phyloP scores from a whole-genome alignment of 306 rosid genomes.

The Arachis hypogaea region DNA sequence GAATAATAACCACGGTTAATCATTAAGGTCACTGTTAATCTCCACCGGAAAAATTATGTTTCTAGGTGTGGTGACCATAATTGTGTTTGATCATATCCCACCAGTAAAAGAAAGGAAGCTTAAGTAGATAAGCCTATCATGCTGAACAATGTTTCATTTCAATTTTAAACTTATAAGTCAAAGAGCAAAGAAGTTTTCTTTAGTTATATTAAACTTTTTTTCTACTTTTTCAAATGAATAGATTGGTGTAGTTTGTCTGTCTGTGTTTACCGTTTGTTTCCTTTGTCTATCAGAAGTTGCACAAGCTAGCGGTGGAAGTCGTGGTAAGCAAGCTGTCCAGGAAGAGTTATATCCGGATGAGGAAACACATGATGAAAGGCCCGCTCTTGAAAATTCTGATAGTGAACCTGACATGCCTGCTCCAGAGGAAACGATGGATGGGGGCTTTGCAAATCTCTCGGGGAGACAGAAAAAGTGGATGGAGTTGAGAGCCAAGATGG shows the following conservation, averaged over 20 bases:
- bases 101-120: too few species aligned
- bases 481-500: slow-evolving; percentile 91
- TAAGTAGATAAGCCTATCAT: not conserved
- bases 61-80: too few species aligned
- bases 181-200: slow-evolving; percentile 9
- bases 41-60: not conserved
- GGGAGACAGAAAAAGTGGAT: slow-evolving; percentile 81
- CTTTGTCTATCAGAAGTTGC: slow-evolving; percentile 43
- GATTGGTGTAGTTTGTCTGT: not conserved
- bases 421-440: slow-evolving; percentile 38
- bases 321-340: slow-evolving; percentile 41
- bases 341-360: slow-evolving; percentile 50
- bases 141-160: slow-evolving; percentile 13
- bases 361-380: slow-evolving; percentile 55
- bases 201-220: not conserved
- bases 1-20: not conserved
- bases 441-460: slow-evolving; percentile 52
- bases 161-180: not conserved
- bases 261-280: slow-evolving; percentile 12
- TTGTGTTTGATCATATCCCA: too few species aligned
- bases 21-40: slow-evolving; percentile 2
- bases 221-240: not conserved
- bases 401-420: slow-evolving; percentile 55
- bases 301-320: slow-evolving; percentile 50
- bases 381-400: slow-evolving; percentile 51